Conservation (phyloP, 2,329 filamentous ascomycete species). For the Curvularia lunata region DNA sequence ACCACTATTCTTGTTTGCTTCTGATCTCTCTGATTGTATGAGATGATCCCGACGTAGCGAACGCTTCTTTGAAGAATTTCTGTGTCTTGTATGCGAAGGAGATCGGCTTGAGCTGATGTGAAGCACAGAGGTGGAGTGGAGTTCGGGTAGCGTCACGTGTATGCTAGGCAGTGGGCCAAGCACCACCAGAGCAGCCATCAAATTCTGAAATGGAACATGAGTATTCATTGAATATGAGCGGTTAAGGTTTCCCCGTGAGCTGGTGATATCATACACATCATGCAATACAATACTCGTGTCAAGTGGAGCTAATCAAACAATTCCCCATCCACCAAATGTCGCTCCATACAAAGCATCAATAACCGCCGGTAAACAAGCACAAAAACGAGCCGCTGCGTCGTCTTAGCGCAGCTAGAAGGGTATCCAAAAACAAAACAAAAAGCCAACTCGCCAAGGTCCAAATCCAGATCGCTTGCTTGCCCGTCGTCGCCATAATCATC, state of each 20-base stretch:
- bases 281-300: conserved; percentile 18
- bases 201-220: background rate
- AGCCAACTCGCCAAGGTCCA: conserved; percentile 1
- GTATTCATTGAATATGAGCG: background rate
- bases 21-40: background rate
- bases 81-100: background rate
- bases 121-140: background rate
- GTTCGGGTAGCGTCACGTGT: too few relatives aligned
- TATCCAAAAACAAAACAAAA: conserved; percentile 20
- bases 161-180: background rate
- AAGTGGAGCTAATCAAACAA: conserved; percentile 11
- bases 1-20: background rate
- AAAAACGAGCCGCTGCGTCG: conserved; percentile 9
- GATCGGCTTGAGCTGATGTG: background rate
- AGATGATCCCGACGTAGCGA: too few relatives aligned
- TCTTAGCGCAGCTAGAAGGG: conserved; percentile 20
- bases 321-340: background rate
- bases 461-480: conserved; percentile 15
- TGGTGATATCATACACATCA: conserved; percentile 3
- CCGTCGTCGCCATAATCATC: conserved; percentile 1
- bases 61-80: too few relatives aligned
- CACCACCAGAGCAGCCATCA: background rate
- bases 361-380: background rate
- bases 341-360: background rate
- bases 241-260: background rate